These are phyloP conservation scores for Radiomyces spectabilis DNA, from an alignment of 192 early-diverging fungal species.

Conservation along the genomic window DNA sequence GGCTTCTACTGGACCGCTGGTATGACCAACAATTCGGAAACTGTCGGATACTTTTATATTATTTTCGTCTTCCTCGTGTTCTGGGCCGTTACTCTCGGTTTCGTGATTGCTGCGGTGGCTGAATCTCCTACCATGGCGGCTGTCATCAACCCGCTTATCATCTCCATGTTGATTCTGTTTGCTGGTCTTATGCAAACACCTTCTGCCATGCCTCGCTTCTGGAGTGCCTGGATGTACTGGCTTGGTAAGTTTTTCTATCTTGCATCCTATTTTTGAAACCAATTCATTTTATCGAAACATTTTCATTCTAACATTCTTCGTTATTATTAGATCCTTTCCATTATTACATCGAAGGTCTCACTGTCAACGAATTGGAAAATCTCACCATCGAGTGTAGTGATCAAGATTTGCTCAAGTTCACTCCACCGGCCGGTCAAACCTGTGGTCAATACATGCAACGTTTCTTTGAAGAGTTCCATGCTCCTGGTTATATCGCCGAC, in stretches of 20 bases:
- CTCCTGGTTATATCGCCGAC: constrained; percentile 9
- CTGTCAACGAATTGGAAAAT: constrained; percentile 49
- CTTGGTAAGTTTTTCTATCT: no score
- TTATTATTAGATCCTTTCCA: constrained; percentile 57
- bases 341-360: constrained; percentile 58
- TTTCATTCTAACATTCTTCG: no score
- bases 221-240: constrained; percentile 65
- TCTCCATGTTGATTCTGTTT: constrained; percentile 60
- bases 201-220: constrained; percentile 57
- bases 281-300: no score
- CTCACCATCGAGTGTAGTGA: constrained; percentile 39
- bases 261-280: no score
- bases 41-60: constrained; percentile 59
- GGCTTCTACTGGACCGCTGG: constrained; percentile 73
- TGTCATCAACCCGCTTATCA: constrained; percentile 59
- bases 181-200: constrained; percentile 61
- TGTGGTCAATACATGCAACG: constrained; percentile 46
- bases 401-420: constrained; percentile 46
- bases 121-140: constrained; percentile 50
- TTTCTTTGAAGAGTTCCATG: not conserved
- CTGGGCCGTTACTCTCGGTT: constrained; percentile 62
- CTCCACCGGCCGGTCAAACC: constrained; percentile 43
- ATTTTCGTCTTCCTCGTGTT: constrained; percentile 49
- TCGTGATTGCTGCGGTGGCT: constrained; percentile 53
- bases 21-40: constrained; percentile 38